A percentile compares a stretch with the other conserved stretches of the same genome.
phyloP scores from a whole-genome alignment of 352 stramenopile genomes.

The Phytophthora sp. region DNA sequence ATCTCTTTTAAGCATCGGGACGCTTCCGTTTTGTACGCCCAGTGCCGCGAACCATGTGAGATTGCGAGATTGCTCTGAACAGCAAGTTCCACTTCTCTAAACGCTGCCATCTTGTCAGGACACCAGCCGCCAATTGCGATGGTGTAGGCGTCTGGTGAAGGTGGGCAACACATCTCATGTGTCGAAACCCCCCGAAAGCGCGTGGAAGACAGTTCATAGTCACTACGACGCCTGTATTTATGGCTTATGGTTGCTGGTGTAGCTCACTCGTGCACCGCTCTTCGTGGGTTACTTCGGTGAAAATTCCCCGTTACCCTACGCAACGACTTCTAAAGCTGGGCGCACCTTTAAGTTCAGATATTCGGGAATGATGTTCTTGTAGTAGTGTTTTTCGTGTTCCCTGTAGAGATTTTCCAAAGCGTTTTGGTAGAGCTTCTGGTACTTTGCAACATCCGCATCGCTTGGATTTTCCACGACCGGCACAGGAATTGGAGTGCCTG shows the following conservation, averaged over 20 bases:
- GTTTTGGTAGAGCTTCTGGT: no score
- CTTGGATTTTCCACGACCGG: no score
- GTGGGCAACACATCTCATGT: conserved; percentile 9
- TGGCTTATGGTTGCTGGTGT: background rate
- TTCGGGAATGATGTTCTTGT: no score
- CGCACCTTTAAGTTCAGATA: no score
- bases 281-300: conserved; percentile 6
- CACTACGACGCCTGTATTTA: no score
- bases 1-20: background rate
- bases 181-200: conserved; percentile 11
- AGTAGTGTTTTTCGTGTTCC: no score
- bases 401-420: no score
- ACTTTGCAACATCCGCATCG: no score
- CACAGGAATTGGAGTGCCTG: no score
- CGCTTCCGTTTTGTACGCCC: no score
- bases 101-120: background rate
- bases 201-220: background rate
- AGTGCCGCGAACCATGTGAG: conserved; percentile 1
- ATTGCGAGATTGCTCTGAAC: conserved; percentile 12
- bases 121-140: conserved; percentile 27
- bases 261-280: conserved; percentile 15
- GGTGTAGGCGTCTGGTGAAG: conserved; percentile 9
- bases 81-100: background rate
- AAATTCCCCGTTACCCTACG: no score
- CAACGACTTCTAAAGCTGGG: no score